Evolutionary conservation across 2,329 filamentous ascomycete genomes (phyloP).

Genomic region (Aspergillus viridinutans): DNA sequence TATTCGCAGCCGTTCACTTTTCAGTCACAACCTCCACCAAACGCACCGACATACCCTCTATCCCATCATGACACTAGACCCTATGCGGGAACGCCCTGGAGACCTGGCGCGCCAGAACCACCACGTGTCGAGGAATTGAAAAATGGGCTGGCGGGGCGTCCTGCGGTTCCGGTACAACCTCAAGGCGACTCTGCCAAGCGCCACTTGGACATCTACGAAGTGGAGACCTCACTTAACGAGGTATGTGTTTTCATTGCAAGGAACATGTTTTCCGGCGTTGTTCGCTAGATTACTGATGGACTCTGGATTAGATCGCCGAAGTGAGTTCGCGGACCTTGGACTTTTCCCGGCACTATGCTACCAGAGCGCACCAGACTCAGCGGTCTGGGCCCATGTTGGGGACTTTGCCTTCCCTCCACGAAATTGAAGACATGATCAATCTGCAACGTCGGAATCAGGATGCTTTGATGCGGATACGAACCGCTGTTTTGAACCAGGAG

Average conservation of each 20-base stretch:
- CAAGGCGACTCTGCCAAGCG: constrained; percentile 54
- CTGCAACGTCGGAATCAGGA: constrained; percentile 43
- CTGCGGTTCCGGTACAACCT: constrained; percentile 26
- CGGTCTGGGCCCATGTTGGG: constrained; percentile 41
- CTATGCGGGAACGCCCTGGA: constrained; percentile 27
- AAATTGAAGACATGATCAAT: constrained; percentile 46
- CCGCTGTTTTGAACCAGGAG: constrained; percentile 58
- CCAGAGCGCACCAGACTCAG: constrained; percentile 42
- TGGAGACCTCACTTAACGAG: constrained; percentile 49
- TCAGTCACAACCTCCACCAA: constrained; percentile 29
- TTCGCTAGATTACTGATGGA: constrained; percentile 11
- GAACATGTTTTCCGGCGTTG: neutral
- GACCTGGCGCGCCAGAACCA: constrained; percentile 20
- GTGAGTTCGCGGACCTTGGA: constrained; percentile 42
- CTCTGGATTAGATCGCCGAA: constrained; percentile 39
- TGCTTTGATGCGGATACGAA: constrained; percentile 55
- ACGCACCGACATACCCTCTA: constrained; percentile 29
- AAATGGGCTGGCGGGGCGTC: constrained; percentile 22
- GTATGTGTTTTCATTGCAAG: constrained; percentile 28
- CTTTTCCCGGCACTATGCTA: constrained; percentile 43
- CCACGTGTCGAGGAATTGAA: constrained; percentile 35
- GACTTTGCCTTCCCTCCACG: constrained; percentile 40
- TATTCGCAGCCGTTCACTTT: constrained; percentile 29
- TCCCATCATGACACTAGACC: constrained; percentile 29
- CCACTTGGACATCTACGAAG: constrained; percentile 59